Evolutionary conservation across 1,284 basidiomycete genomes (phyloP), one percentile per base, ranked within the genome.

Genomic region (Ceratobasidium sp.): DNA sequence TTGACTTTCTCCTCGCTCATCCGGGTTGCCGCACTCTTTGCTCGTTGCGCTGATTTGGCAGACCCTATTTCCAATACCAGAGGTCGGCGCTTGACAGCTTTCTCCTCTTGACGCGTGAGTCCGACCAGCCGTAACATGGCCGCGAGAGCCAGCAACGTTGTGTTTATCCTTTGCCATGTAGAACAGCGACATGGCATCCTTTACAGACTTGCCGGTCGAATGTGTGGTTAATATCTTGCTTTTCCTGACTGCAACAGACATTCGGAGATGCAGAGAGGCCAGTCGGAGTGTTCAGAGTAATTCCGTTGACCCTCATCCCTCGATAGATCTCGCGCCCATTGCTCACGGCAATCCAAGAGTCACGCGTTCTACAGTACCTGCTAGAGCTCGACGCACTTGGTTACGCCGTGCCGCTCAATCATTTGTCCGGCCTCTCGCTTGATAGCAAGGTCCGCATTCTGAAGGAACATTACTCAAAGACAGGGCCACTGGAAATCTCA

Each of bases 341-440:
- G 1, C 20, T 27, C 17, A 12, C 10, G 8, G 25, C 22, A 3
- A 67, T 67, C 17, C 2, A 34, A 13, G 29, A 32, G 1, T 67
- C 64, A 22, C 17, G 52, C 27, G 17, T 38, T 2, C 27, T 67
- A 10, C 64, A 55, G 35, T 67, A 67, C 17, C 12, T 55, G 12
- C 29, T 67, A 1, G 50, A 67, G 22, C 42, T 67, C 22, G 52
- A 67, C 20, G n/a, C 27, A 8, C 42, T 55, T 6, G 64, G 64
- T 13, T 67, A 54, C 22, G 38, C 12, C 3, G 40, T 29, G 27
- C 64, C 64, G 27, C 29, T 67, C 7, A 53, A 55, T 32, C 40
- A 50, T 32, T 52, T 38, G 13, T 5, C 15, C 27, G 50, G 32
- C n/a, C 20, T 67, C 4, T 45, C 38, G 4, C 45, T 54, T n/a